phyloP scores from a whole-genome alignment of 176 grass and related monocot species.

The sorghum (Sorghum bicolor) region Sorghum_bicolor_NCBIv3 NC_012873.2:6546001-6546500 shows the following conservation, averaged over 20 bases:
- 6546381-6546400: slow-evolving; percentile 26
- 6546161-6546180: not conserved
- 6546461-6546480: slow-evolving; percentile 45
- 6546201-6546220: slow-evolving; percentile 5
- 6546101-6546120: slow-evolving; percentile 75
- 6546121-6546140: slow-evolving; percentile 91
- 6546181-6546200: slow-evolving; percentile 8
- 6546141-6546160: slow-evolving; percentile 16
- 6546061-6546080: slow-evolving; percentile 33
- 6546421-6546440: slow-evolving; percentile 79
- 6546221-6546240: slow-evolving; percentile 77
- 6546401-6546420: slow-evolving; percentile 89
- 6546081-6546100: slow-evolving; percentile 81
- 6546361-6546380: not conserved
- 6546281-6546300: slow-evolving; percentile 89
- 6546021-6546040: not conserved
- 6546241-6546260: slow-evolving; percentile 98
- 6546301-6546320: slow-evolving; percentile 97
- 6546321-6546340: slow-evolving; percentile 44
- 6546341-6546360: slow-evolving; percentile 12
- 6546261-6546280: slow-evolving; percentile 94
- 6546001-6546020: not conserved
- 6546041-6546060: not conserved
- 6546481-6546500: slow-evolving; percentile 48
- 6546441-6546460: slow-evolving; percentile 90